phyloP scores from a whole-genome alignment of 2,329 filamentous ascomycete genomes.

The Daldinia eschscholtzii region DNA sequence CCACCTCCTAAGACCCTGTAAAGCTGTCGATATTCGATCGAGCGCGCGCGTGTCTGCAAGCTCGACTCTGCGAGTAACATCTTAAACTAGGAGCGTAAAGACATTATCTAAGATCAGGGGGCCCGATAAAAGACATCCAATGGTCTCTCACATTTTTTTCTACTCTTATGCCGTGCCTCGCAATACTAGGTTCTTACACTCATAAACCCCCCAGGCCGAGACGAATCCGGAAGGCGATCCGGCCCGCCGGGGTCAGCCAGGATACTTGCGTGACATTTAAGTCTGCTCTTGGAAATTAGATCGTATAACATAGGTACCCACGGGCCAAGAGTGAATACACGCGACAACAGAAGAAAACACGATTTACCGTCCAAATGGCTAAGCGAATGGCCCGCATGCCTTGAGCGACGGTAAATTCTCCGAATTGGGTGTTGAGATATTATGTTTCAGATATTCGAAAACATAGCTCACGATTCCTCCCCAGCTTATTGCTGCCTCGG shows the following conservation, averaged over 20 bases:
- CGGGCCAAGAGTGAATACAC: not conserved
- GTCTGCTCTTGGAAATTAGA: constrained; percentile 31
- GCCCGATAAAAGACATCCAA: not conserved
- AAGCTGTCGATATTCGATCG: not conserved
- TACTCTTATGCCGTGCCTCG: not conserved
- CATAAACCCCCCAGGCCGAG: not conserved
- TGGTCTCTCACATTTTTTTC: not conserved
- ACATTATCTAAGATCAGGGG: not conserved
- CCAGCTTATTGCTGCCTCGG: not conserved
- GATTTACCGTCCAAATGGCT: not conserved
- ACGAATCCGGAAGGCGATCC: constrained; percentile 20
- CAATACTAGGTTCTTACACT: not conserved
- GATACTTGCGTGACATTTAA: constrained; percentile 12
- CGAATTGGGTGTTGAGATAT: not conserved
- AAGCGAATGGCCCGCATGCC: not conserved
- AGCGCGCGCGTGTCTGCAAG: not conserved
- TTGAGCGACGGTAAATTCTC: constrained; percentile 2
- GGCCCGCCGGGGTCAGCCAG: constrained; percentile 2
- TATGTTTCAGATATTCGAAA: constrained; percentile 1
- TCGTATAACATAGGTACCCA: constrained; percentile 12
- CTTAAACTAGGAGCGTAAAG: not conserved
- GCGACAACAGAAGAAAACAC: not conserved
- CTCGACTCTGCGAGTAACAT: not conserved
- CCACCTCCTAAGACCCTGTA: not conserved
- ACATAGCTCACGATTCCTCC: not conserved